phyloP scores from a whole-genome alignment of 2,329 filamentous ascomycete species.

The Leptographium procerum region DNA sequence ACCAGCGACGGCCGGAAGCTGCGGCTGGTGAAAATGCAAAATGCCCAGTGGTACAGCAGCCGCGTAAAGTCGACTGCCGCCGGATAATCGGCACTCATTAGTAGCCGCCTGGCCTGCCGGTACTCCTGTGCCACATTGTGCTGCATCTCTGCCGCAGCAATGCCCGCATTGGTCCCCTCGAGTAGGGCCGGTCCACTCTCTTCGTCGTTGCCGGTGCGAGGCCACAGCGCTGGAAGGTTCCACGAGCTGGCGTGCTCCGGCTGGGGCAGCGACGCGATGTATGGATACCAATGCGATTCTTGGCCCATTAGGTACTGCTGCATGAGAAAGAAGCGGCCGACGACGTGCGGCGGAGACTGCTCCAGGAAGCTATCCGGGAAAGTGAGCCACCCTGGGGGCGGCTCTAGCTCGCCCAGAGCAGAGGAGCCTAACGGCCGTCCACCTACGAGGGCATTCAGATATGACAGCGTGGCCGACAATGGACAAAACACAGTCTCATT shows the following conservation, averaged over 20 bases:
- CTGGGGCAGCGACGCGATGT: conserved; percentile 54
- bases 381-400: conserved; percentile 7
- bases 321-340: conserved; percentile 57
- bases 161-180: conserved; percentile 40
- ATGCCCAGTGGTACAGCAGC: conserved; percentile 52
- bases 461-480: conserved; percentile 43
- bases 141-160: conserved; percentile 37
- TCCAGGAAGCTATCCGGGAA: conserved; percentile 41
- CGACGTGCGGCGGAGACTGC: conserved; percentile 42
- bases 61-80: conserved; percentile 27
- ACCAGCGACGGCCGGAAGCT: conserved; percentile 54
- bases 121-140: conserved; percentile 34
- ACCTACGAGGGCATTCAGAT: conserved; percentile 38
- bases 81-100: conserved; percentile 19
- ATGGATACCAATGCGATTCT: conserved; percentile 56
- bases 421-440: conserved; percentile 16
- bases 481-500: conserved; percentile 42
- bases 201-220: conserved; percentile 35
- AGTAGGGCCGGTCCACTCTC: conserved; percentile 26
- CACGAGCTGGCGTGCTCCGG: conserved; percentile 39
- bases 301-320: conserved; percentile 50
- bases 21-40: conserved; percentile 52
- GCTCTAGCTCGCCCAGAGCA: conserved; percentile 6
- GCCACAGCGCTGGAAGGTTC: conserved; percentile 53
- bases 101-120: conserved; percentile 26